These are phyloP conservation scores for Neostapfia colusana DNA, from an alignment of 176 grass and related monocot genomes.

Conservation along the genomic window DNA sequence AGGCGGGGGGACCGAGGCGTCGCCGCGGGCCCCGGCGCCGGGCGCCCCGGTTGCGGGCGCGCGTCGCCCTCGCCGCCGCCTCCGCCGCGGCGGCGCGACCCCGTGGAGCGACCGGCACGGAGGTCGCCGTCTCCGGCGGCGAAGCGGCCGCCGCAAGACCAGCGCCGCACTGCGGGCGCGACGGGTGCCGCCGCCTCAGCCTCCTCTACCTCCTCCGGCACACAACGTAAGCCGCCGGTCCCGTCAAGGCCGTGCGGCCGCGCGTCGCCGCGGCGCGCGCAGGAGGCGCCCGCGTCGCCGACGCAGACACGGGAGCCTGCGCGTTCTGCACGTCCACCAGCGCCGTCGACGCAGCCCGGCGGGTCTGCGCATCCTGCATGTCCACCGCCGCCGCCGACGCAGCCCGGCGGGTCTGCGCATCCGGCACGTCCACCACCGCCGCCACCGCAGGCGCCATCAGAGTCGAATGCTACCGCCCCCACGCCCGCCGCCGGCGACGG, in stretches of 20 bases:
- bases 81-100: conserved; percentile 33
- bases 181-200: not conserved
- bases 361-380: not conserved
- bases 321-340: not conserved
- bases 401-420: not conserved
- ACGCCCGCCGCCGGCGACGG: not conserved
- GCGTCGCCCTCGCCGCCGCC: conserved; percentile 53
- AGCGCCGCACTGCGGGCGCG: not conserved
- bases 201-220: not conserved
- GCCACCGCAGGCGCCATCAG: not conserved
- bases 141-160: conserved; percentile 49
- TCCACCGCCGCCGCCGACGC: not conserved
- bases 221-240: conserved; percentile 26
- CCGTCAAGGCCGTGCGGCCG: conserved; percentile 31
- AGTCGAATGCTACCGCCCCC: not conserved
- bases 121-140: conserved; percentile 66
- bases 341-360: not conserved
- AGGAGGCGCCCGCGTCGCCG: conserved; percentile 4
- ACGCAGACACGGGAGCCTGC: not conserved
- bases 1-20: conserved; percentile 41
- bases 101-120: conserved; percentile 46
- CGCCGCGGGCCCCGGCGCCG: not conserved
- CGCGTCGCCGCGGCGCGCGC: conserved; percentile 33
- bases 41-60: conserved; percentile 45
- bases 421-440: not conserved